Evolutionary conservation across 116 monocot genomes (phyloP), one percentile per base, ranked within the genome.

Genomic region (Posidonia oceanica): DNA sequence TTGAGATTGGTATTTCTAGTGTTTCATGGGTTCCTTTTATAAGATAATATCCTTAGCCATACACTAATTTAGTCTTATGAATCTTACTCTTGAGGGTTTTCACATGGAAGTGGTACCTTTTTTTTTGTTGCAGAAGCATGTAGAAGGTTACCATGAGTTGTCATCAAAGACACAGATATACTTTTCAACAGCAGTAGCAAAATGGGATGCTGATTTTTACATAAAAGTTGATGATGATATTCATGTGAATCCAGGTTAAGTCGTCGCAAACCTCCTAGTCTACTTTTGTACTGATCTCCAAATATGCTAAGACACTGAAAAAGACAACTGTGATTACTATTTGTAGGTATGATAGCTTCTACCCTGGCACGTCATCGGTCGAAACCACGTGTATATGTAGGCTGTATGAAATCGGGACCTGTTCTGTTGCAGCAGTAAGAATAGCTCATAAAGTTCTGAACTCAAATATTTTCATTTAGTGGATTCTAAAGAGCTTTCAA

Each of bases 211-310:
- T 75, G 86, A 93, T 61, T 88, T 88, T 67, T 92, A 92, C 69
- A 72, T 92, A 48, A 92, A 92, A 85, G 85, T 85, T 23, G 91
- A 92, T 72, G 91, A 92, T 75, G 88, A 92, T 80, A 83, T 88
- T 66, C 88, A 92, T 78, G 83, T 82, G 29, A 92, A 92, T 74
- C 76, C 77, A 75, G 92, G 92, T 92, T 74, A 7, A 69, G 39
- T 63, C 15, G 13, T 4, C 23, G 5, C 22, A 48, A 48, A n/a
- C 58, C 4, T 58, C 16, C 16, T n/a, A 58, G 16, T 54, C 10
- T 10, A 6, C 29, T 38, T 69, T 69, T 16, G 2, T 18, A 14
- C 7, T 3, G 51, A 67, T 52, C 10, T 5, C 22, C 67, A 58
- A 58, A 58, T 3, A 17, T 58, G 58, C 16, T 48, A 48, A 48